A percentile compares a stretch with the other conserved stretches of the same genome.
Evolutionary conservation across 2,329 filamentous ascomycete genomes (phyloP).

Genomic region (Penicillium sp.): DNA sequence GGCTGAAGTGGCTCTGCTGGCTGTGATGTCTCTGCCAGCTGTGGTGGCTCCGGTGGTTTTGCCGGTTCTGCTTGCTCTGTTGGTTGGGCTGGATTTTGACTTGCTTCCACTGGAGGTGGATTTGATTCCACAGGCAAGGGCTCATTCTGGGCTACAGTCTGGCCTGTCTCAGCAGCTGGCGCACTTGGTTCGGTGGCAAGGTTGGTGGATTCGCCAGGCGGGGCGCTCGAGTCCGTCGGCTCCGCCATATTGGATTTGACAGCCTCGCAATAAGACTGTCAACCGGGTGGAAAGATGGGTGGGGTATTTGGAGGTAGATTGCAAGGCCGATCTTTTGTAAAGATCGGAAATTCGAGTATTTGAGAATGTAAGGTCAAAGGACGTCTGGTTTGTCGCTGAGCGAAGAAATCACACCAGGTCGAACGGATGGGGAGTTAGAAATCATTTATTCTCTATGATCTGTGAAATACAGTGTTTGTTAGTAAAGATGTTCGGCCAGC

Average conservation of each 20-base stretch:
- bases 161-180: conserved; percentile 14
- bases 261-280: conserved; percentile 10
- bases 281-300: neutral
- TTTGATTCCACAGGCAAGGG: conserved; percentile 17
- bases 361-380: conserved; percentile 22
- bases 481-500: conserved; percentile 7
- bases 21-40: neutral
- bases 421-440: conserved; percentile 20
- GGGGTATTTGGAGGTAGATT: neutral
- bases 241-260: conserved; percentile 22
- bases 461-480: conserved; percentile 12
- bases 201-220: conserved; percentile 20
- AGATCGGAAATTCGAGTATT: conserved; percentile 10
- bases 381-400: conserved; percentile 22
- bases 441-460: conserved; percentile 28
- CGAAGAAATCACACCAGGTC: conserved; percentile 26
- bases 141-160: conserved; percentile 20
- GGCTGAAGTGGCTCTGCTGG: neutral
- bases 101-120: neutral
- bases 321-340: neutral
- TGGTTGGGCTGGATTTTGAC: neutral
- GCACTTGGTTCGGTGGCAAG: conserved; percentile 17
- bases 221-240: conserved; percentile 20
- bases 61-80: neutral
- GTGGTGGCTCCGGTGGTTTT: neutral